Base-by-base conservation (phyloP, 768 basidiomycete genomes). In the Albatrellus ellisii region DNA sequence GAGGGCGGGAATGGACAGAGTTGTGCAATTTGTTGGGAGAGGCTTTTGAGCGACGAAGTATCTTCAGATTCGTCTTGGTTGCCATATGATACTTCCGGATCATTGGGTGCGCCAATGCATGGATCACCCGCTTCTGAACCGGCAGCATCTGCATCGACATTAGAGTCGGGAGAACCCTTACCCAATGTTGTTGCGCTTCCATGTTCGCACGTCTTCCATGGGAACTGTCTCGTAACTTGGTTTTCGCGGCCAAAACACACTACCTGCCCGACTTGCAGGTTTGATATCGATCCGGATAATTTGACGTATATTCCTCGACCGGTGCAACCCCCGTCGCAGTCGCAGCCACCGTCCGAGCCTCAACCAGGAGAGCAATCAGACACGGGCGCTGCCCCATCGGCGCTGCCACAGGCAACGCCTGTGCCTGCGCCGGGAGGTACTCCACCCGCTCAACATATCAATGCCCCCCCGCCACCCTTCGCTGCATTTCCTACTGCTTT, bases 211-310 rank as follows among this genome's bases (percentile, higher is more conserved):
- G 75, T 83, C 39, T 88, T 87, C 62, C 85, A 88, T 50, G 71
- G 80, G 1, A 66, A 75, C 0, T 88, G 85, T 58, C 70, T 88
- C 26, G 56, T 81, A 8, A 85, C 85, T 1, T 88, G 85, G 85
- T 88, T 88, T 57, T 74, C 84, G 3, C 67, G 80, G 44, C 79
- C 83, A 9, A 69, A 66, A 32, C 79, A 81, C 49, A 86, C 85
- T 15, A 87, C 85, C 1, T 88, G 85, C 50, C 85, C 85, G 0
- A 82, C 81, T 0, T 88, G 85, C 59, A 64, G 85, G 47, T 88
- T 88, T 52, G 77, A 88, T 48, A 72, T 88, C 41, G 85, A 88
- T 53, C 85, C 85, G 0, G 77, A 84, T 42, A 77, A 77, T 43
- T 57, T 86, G 35, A 84, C 81, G 0, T 74, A 26, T 52, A 54